Conservation (phyloP, 1,284 basidiomycete genomes). For the Omphalotus olearius region DNA sequence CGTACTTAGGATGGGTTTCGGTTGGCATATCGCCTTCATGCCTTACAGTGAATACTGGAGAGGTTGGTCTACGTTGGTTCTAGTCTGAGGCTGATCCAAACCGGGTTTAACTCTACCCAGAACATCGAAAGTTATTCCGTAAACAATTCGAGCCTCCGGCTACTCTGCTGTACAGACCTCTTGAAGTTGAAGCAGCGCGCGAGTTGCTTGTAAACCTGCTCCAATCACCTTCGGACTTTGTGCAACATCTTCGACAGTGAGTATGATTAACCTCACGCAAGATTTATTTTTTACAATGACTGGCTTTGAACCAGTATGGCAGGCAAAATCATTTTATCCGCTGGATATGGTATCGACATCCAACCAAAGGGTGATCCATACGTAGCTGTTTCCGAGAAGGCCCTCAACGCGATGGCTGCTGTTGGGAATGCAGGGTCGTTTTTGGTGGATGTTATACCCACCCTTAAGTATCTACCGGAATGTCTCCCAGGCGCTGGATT, state of each 20-base stretch:
- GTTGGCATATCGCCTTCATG: constrained; percentile 33
- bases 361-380: constrained; percentile 18
- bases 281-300: not conserved
- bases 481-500: constrained; percentile 22
- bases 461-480: constrained; percentile 13
- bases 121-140: constrained; percentile 27
- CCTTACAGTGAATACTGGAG: constrained; percentile 24
- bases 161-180: not conserved
- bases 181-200: not conserved
- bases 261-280: constrained; percentile 8
- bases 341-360: constrained; percentile 1
- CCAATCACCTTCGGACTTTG: constrained; percentile 30
- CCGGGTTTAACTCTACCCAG: constrained; percentile 23
- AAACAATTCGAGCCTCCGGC: constrained; percentile 2
- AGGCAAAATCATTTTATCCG: constrained; percentile 16
- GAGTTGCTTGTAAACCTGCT: constrained; percentile 33
- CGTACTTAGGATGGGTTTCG: constrained; percentile 32
- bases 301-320: not conserved
- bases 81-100: not conserved
- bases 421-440: not conserved
- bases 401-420: not conserved
- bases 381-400: constrained; percentile 16
- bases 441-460: constrained; percentile 7
- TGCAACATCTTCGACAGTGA: constrained; percentile 40
- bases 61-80: not conserved